Evolutionary conservation across 805 yeast species (phyloP), one percentile per base, ranked within the genome.

Genomic region (Candida arabinofermentans): DNA sequence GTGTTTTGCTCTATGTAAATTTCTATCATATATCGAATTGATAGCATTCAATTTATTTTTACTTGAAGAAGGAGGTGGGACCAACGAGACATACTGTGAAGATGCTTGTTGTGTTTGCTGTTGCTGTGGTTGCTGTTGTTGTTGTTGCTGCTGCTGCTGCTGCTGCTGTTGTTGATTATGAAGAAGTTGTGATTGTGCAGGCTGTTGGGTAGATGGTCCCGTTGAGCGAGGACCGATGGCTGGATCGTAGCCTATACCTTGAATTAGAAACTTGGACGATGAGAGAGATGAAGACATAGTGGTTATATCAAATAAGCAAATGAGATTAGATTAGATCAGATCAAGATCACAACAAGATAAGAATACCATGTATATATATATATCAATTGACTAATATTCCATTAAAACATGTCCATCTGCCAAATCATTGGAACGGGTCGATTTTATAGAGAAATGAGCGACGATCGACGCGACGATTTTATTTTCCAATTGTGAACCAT

Each of bases 1-100:
- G 24, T 77, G 75, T 14, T 77, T 70, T 43, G 82, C 74, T 50
- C 90, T 74, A 44, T 76, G 79, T 33, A 81, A 66, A 49, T 81
- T 84, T 50, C 79, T 75, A 55, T 87, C 95, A 52, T 83, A 86
- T 22, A 85, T 79, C 12, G 74, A 66, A 22, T 35, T 44, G n/a
- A 41, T 34, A 2, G 47, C 37, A 19, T 40, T 42, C 5, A 41
- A 14, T 43, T 38, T 41, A 29, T 31, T 43, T 37, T 37, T 42
- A 17, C 30, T 34, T 9, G 41, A n/a, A 3, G 40, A 36, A n/a
- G 26, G 14, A 3, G 24, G 21, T 3, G 26, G 9, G 3, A n/a
- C 13, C 8, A 16, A 13, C 41, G 39, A 10, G 40, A 37, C 5
- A 17, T 39, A 43, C 40, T 42, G 47, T 26, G 37, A 45, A 27